These are phyloP conservation scores for Solanum boliviense DNA, from an alignment of 257 asterid species.

Conservation along the genomic window DNA sequence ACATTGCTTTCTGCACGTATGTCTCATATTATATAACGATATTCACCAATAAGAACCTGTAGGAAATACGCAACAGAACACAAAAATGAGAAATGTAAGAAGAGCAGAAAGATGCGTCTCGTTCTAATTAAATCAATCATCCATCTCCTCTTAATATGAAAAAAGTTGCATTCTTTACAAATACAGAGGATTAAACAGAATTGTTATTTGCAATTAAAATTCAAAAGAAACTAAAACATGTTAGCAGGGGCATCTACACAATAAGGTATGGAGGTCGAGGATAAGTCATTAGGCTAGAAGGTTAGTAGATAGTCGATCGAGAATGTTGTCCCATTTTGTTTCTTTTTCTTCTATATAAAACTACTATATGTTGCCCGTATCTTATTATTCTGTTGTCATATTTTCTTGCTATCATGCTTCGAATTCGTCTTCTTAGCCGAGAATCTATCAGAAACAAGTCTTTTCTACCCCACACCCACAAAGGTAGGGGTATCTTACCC, in stretches of 20 bases:
- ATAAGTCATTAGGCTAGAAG: not conserved
- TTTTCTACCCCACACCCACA: not conserved
- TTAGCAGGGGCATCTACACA: not conserved
- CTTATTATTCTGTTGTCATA: not conserved
- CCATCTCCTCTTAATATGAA: not conserved
- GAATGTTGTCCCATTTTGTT: not conserved
- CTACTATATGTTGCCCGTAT: not conserved
- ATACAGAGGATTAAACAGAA: not conserved
- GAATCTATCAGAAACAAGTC: not conserved
- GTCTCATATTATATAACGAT: not conserved
- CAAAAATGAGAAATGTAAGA: not conserved
- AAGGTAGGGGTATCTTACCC: not conserved
- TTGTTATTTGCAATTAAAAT: not conserved
- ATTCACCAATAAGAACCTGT: not conserved
- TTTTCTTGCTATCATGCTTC: not conserved
- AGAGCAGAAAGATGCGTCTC: not conserved
- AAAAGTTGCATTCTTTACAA: not conserved
- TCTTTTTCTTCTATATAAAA: not conserved
- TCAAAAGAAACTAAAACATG: not conserved
- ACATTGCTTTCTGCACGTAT: not conserved
- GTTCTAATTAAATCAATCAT: not conserved
- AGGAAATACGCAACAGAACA: not conserved
- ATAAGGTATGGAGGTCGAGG: not conserved
- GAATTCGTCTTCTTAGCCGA: not conserved
- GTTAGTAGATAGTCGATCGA: not conserved